These are phyloP conservation scores for Sphaerulina musiva DNA, from an alignment of 2,329 filamentous ascomycete species.

Conservation along the genomic window DNA sequence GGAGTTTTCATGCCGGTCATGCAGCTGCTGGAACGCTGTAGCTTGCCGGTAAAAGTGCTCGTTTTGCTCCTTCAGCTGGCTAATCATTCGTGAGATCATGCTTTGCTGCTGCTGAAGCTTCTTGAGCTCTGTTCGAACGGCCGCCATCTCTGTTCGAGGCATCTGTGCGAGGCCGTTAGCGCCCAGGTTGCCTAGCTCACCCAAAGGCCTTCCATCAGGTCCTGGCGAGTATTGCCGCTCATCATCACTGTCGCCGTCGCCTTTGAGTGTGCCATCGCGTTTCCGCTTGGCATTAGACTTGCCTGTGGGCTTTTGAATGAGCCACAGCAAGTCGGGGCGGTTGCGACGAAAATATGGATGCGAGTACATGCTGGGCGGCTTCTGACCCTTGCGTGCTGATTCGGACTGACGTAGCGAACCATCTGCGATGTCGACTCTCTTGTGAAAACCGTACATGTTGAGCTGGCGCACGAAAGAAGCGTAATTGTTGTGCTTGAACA, in stretches of 20 bases:
- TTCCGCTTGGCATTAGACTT: conserved; percentile 47
- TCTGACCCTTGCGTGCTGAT: conserved; percentile 83
- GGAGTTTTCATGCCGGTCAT: conserved; percentile 94
- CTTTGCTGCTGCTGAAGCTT: conserved; percentile 80
- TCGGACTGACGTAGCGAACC: conserved; percentile 98
- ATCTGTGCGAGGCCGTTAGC: conserved; percentile 47
- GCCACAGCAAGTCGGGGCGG: conserved; percentile 85
- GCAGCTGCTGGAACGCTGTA: conserved; percentile 78
- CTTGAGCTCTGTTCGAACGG: conserved; percentile 72
- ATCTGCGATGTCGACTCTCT: conserved; percentile 67
- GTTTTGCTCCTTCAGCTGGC: conserved; percentile 74
- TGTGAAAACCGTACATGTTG: conserved; percentile 53
- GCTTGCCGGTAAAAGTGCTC: conserved; percentile 83
- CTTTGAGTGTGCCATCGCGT: conserved; percentile 52
- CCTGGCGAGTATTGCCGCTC: conserved; percentile 36
- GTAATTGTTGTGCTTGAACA: conserved; percentile 76
- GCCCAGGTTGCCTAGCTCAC: conserved; percentile 32
- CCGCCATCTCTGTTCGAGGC: conserved; percentile 65
- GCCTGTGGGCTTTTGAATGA: conserved; percentile 91
- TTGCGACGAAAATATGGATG: conserved; percentile 94
- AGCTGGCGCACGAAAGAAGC: conserved; percentile 69
- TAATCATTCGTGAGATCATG: conserved; percentile 76
- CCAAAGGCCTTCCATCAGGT: conserved; percentile 22
- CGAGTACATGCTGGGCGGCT: conserved; percentile 96
- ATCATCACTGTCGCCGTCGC: conserved; percentile 64